Conservation (phyloP, 1,139 yeast species). For the Pichia sp. region DNA sequence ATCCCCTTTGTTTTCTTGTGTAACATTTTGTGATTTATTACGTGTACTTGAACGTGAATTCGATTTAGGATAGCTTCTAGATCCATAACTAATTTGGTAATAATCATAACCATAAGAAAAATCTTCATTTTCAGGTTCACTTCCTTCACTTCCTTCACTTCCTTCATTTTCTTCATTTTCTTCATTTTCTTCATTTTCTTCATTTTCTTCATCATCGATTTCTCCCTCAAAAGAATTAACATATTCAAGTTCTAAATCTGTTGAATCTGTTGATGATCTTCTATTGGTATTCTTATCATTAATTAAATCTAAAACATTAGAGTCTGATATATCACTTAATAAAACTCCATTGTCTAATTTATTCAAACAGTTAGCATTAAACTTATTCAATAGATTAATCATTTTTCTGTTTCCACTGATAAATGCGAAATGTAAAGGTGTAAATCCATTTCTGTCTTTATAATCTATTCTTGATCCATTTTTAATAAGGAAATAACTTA, state of each 20-base stretch:
- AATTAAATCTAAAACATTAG: conserved; percentile 57
- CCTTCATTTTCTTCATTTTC: conserved; percentile 13
- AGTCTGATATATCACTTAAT: conserved; percentile 51
- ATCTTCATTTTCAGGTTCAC: conserved; percentile 14
- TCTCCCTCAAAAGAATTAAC: conserved; percentile 22
- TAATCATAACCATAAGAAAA: conserved; percentile 1
- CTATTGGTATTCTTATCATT: conserved; percentile 23
- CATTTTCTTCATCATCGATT: conserved; percentile 20
- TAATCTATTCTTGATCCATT: conserved; percentile 77
- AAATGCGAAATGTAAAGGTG: conserved; percentile 84
- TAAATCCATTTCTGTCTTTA: conserved; percentile 72
- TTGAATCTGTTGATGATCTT: conserved; percentile 24
- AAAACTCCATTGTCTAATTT: conserved; percentile 50
- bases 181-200: too few relatives aligned
- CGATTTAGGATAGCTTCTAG: conserved; percentile 13
- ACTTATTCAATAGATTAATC: conserved; percentile 50
- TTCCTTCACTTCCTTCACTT: conserved; percentile 16
- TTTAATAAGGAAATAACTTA: conserved; percentile 58
- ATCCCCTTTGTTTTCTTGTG: background rate
- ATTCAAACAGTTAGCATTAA: conserved; percentile 58
- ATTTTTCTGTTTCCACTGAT: conserved; percentile 64
- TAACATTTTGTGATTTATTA: background rate
- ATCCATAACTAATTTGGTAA: conserved; percentile 8
- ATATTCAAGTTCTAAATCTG: conserved; percentile 7
- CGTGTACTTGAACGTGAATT: too few relatives aligned